Percentiles rank a stretch among this genome's conserved stretches.
These are phyloP conservation scores for Megacollybia platyphylla DNA, from an alignment of 1,284 basidiomycete species.

Conservation along the genomic window DNA sequence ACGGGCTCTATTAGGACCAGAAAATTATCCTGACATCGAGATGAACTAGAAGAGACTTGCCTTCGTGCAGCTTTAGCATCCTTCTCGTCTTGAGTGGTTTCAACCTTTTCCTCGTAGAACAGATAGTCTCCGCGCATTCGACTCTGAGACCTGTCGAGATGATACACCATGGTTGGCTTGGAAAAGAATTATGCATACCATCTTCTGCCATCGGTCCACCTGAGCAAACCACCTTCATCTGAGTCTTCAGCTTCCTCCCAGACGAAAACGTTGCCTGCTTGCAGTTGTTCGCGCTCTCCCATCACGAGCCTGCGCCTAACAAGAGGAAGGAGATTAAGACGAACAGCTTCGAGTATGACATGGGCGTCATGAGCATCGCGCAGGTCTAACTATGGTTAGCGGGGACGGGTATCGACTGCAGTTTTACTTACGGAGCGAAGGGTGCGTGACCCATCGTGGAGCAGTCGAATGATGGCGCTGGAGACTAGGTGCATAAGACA, in stretches of 20 bases:
- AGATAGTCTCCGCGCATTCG: constrained; percentile 71
- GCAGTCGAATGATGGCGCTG: neutral
- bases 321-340: constrained; percentile 54
- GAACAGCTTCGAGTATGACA: constrained; percentile 62
- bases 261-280: constrained; percentile 65
- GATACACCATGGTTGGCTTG: neutral
- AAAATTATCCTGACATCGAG: constrained; percentile 2
- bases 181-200: constrained; percentile 29
- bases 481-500: constrained; percentile 10
- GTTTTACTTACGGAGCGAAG: constrained; percentile 36
- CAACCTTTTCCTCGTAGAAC: constrained; percentile 71
- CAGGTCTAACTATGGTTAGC: constrained; percentile 35
- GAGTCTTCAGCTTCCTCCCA: constrained; percentile 66
- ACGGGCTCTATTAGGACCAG: constrained; percentile 30
- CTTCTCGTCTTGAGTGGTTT: constrained; percentile 61
- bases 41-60: constrained; percentile 18
- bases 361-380: constrained; percentile 60
- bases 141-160: constrained; percentile 55
- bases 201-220: constrained; percentile 68
- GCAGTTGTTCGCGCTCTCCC: constrained; percentile 52
- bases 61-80: constrained; percentile 62
- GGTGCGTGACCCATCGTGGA: constrained; percentile 30
- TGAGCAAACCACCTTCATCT: constrained; percentile 55
- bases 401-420: constrained; percentile 1
- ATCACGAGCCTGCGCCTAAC: constrained; percentile 55